Conservation (phyloP, 129 eudicot genomes). For the Arctium minus region DNA sequence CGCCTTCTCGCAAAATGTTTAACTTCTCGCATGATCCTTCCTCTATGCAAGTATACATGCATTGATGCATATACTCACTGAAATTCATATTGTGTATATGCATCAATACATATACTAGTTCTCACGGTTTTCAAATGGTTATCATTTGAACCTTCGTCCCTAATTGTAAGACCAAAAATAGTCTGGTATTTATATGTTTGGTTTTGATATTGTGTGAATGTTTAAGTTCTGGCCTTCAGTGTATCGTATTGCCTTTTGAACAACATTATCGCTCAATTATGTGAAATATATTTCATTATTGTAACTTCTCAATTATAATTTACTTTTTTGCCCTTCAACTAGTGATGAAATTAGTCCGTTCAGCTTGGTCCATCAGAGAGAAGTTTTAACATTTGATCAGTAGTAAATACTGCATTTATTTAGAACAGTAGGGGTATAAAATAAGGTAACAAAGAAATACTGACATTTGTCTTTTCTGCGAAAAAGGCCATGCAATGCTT, state of each 20-base stretch:
- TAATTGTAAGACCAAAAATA: not conserved
- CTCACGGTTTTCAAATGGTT: not conserved
- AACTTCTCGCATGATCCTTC: no score
- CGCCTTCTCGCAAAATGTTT: no score
- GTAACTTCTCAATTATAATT: not conserved
- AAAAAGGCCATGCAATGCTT: constrained; percentile 75
- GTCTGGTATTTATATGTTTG: not conserved
- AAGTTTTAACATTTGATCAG: no score
- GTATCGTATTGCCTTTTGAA: not conserved
- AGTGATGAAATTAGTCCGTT: no score
- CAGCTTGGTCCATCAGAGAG: no score
- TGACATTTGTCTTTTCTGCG: constrained; percentile 11
- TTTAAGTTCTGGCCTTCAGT: not conserved
- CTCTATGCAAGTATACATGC: not conserved
- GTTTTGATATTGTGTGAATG: not conserved
- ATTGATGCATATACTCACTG: not conserved
- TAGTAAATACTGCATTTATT: not conserved
- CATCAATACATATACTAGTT: not conserved
- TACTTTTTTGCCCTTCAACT: not conserved
- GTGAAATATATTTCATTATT: not conserved
- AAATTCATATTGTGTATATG: not conserved
- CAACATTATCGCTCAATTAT: not conserved
- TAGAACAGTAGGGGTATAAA: not conserved
- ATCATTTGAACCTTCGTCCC: no score
- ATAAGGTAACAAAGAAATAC: not conserved